A percentile compares a stretch with the other conserved stretches of the same genome.
phyloP scores from a whole-genome alignment of 495 filamentous ascomycete genomes.

The Pseudevernia furfuracea region DNA sequence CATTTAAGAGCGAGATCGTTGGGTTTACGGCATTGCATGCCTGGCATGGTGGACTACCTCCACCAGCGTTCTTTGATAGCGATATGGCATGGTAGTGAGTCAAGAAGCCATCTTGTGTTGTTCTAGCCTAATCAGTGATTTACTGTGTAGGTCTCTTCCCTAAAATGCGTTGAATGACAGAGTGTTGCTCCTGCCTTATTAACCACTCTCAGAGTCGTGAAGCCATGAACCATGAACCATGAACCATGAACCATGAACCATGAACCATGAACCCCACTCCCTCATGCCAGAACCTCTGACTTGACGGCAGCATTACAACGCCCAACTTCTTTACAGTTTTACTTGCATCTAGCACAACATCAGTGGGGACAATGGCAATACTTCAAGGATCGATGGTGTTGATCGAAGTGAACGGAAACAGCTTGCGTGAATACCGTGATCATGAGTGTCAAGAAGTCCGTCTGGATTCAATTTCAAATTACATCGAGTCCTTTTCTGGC shows the following conservation, averaged over 20 bases:
- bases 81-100: background rate
- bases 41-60: background rate
- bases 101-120: background rate
- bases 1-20: background rate
- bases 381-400: background rate
- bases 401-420: conserved; percentile 4
- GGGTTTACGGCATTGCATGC: background rate
- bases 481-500: conserved; percentile 8
- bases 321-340: background rate
- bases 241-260: too few species aligned
- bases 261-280: background rate
- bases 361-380: background rate
- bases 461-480: background rate
- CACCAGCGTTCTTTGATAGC: background rate
- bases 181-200: background rate
- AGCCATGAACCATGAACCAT: too few species aligned
- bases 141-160: background rate
- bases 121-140: background rate
- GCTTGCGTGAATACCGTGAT: conserved; percentile 12
- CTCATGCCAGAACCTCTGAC: background rate
- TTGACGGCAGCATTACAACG: background rate
- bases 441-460: background rate
- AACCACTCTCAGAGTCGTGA: background rate
- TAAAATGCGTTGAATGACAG: background rate
- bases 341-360: background rate